Conservation (phyloP, 2,329 filamentous ascomycete genomes). For the Cladosporium sp. region DNA sequence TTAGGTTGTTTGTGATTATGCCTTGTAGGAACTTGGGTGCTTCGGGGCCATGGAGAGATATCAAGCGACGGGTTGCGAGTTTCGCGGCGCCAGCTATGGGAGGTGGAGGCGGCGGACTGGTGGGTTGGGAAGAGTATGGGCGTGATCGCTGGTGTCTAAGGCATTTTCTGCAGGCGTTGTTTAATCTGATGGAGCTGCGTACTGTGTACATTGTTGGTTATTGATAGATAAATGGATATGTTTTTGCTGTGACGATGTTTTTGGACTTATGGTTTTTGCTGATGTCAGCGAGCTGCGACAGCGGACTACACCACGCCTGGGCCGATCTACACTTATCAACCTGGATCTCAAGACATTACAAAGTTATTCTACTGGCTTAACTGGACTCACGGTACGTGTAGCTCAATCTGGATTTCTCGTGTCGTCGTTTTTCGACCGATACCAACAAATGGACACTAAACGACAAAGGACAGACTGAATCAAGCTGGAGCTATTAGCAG, state of each 20-base stretch:
- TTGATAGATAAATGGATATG: neutral
- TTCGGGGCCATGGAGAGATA: conserved; percentile 77
- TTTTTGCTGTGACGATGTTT: conserved; percentile 3
- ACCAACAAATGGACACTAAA: no score
- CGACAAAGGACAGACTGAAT: no score
- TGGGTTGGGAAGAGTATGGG: conserved; percentile 9
- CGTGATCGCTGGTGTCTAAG: neutral
- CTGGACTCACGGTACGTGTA: no score
- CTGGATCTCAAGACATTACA: no score
- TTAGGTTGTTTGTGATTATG: conserved; percentile 73
- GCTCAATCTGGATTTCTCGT: no score
- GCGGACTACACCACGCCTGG: no score
- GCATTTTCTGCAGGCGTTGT: neutral
- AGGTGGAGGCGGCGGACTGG: conserved; percentile 44
- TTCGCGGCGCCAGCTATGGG: conserved; percentile 52
- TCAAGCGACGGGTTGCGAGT: conserved; percentile 73
- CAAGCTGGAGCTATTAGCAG: no score
- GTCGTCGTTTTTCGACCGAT: no score
- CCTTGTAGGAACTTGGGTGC: conserved; percentile 85
- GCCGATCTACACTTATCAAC: no score
- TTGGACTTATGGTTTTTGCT: neutral
- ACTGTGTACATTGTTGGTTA: conserved; percentile 7
- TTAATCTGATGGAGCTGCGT: neutral
- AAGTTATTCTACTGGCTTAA: no score
- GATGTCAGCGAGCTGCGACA: conserved; percentile 6